Conservation (phyloP, 2,329 filamentous ascomycete genomes). For the Decorospora gaudefroyi region DNA sequence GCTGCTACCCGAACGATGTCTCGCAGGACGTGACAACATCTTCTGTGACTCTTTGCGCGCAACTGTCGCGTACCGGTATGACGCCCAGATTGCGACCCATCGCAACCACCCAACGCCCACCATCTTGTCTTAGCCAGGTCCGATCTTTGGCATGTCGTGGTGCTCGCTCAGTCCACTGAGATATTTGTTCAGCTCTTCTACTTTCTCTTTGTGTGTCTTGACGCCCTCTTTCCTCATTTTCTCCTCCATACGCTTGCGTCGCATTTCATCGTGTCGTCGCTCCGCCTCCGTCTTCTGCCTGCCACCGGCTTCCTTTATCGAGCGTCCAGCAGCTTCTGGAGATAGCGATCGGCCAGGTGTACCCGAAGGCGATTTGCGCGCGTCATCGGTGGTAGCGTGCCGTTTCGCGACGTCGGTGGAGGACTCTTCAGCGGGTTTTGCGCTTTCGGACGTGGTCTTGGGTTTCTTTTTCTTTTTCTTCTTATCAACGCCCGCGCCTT, state of each 20-base stretch:
- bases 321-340: constrained; percentile 37
- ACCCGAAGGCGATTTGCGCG: constrained; percentile 25
- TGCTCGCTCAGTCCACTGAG: constrained; percentile 91
- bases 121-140: constrained; percentile 58
- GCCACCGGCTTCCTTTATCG: constrained; percentile 33
- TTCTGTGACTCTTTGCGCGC: too few relatives aligned
- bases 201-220: constrained; percentile 95
- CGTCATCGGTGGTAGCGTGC: constrained; percentile 8
- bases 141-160: constrained; percentile 80
- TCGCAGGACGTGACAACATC: too few relatives aligned
- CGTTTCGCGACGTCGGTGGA: constrained; percentile 29
- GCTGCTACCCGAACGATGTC: too few relatives aligned
- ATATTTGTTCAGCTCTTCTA: constrained; percentile 94
- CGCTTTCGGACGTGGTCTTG: constrained; percentile 39
- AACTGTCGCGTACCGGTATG: too few relatives aligned
- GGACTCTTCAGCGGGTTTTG: constrained; percentile 14
- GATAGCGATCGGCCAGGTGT: constrained; percentile 42
- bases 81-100: background rate
- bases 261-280: constrained; percentile 75
- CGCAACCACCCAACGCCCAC: background rate
- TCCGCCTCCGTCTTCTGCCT: constrained; percentile 81
- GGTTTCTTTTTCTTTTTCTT: constrained; percentile 61
- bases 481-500: constrained; percentile 69
- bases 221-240: constrained; percentile 80
- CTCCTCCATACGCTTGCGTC: constrained; percentile 80